Evolutionary conservation across 2,329 filamentous ascomycete species (phyloP).

Genomic region (Penicillium verrucosum): DNA sequence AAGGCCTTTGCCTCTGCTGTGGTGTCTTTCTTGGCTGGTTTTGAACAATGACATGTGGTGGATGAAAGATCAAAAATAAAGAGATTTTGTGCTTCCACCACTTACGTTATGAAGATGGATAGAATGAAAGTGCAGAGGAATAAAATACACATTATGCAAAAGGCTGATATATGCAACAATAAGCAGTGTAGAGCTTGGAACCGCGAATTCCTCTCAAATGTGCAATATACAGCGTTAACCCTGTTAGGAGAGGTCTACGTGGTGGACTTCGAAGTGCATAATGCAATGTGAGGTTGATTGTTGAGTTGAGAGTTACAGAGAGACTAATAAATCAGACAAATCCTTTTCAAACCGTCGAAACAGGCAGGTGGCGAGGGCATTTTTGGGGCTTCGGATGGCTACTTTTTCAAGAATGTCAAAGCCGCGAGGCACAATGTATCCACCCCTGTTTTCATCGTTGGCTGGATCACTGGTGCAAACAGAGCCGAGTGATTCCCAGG

Average conservation of each 20-base stretch:
- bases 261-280: too few relatives aligned
- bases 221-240: not conserved
- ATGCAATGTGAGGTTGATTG: too few relatives aligned
- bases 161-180: not conserved
- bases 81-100: not conserved
- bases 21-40: constrained; percentile 21
- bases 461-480: constrained; percentile 59
- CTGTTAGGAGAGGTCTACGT: too few relatives aligned
- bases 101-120: not conserved
- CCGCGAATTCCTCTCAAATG: not conserved
- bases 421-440: constrained; percentile 53
- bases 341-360: not conserved
- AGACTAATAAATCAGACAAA: too few relatives aligned
- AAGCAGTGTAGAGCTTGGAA: not conserved
- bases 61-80: not conserved
- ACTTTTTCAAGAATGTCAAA: constrained; percentile 41
- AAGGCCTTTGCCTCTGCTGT: constrained; percentile 26
- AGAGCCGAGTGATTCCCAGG: constrained; percentile 59
- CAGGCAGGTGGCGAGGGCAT: not conserved
- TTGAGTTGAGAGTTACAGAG: too few relatives aligned
- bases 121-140: not conserved
- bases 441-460: constrained; percentile 54
- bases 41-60: constrained; percentile 14
- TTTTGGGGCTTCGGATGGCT: not conserved
- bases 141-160: not conserved